phyloP scores from a whole-genome alignment of 495 filamentous ascomycete genomes.

The Filosporella fistucella region DNA sequence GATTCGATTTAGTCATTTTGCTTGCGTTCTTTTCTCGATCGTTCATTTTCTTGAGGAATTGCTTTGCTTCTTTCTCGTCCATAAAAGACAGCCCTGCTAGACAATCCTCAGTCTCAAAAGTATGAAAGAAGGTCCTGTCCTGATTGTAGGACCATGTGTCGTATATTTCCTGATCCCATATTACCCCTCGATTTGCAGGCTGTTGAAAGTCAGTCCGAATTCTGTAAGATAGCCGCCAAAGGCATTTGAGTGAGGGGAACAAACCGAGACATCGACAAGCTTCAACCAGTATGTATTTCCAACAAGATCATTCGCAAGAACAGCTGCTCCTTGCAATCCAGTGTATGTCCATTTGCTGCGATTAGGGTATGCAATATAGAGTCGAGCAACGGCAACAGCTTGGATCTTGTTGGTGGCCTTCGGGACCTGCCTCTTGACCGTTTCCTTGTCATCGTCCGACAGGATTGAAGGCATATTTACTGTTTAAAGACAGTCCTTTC shows the following conservation, averaged over 20 bases:
- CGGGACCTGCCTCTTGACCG: slow-evolving; percentile 84
- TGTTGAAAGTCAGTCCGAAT: slow-evolving; percentile 32
- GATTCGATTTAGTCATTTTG: slow-evolving; percentile 73
- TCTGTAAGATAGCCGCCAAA: too few relatives aligned
- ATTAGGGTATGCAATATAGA: slow-evolving; percentile 91
- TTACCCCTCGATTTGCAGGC: slow-evolving; percentile 79
- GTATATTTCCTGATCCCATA: slow-evolving; percentile 98
- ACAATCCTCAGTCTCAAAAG: slow-evolving; percentile 90
- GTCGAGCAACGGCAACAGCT: slow-evolving; percentile 84
- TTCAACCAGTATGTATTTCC: slow-evolving; percentile 97
- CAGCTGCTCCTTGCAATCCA: slow-evolving; percentile 87
- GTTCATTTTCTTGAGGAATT: slow-evolving; percentile 91
- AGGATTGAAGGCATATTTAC: slow-evolving; percentile 80
- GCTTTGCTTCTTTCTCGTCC: slow-evolving; percentile 94
- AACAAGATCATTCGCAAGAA: slow-evolving; percentile 89
- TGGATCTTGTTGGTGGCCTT: slow-evolving; percentile 94
- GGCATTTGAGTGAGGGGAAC: slow-evolving; percentile 31
- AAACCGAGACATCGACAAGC: slow-evolving; percentile 89
- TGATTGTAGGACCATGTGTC: slow-evolving; percentile 92
- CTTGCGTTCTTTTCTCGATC: slow-evolving; percentile 90
- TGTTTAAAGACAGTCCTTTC: neutral
- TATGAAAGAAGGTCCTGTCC: slow-evolving; percentile 94
- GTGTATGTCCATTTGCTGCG: slow-evolving; percentile 87
- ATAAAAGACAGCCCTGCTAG: slow-evolving; percentile 85
- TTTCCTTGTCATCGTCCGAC: slow-evolving; percentile 86